phyloP scores from a whole-genome alignment of 1,284 basidiomycete genomes.

The Cystobasidiaceae sp. region DNA sequence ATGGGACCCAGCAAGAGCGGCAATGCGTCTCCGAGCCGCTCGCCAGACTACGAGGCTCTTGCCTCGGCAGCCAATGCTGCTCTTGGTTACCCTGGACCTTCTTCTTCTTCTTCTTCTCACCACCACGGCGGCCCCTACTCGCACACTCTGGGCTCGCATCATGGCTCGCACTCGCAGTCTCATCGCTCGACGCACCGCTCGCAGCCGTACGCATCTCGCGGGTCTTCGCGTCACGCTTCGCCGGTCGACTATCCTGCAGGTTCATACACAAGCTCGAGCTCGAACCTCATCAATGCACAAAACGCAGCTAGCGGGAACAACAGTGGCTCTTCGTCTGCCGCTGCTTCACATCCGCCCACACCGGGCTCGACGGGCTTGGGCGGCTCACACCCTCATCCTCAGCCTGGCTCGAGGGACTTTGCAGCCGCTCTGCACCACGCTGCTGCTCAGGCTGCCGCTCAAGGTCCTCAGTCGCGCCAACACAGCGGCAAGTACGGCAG shows the following conservation, averaged over 20 bases:
- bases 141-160: constrained; percentile 9
- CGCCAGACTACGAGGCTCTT: constrained; percentile 16
- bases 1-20: background rate
- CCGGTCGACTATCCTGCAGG: background rate
- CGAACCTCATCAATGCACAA: background rate
- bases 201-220: constrained; percentile 13
- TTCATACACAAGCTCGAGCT: background rate
- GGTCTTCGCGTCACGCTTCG: constrained; percentile 17
- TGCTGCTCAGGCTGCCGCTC: constrained; percentile 1
- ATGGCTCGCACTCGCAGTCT: background rate
- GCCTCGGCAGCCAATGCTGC: background rate
- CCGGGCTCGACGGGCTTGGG: background rate
- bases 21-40: background rate
- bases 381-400: background rate
- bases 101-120: background rate
- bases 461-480: background rate
- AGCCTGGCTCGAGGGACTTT: constrained; percentile 2
- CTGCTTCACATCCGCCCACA: constrained; percentile 7
- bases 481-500: background rate
- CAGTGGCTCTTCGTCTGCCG: background rate
- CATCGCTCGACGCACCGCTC: constrained; percentile 15
- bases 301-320: background rate
- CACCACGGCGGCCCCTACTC: background rate
- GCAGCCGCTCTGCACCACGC: constrained; percentile 10
- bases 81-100: background rate